Conservation (phyloP, 371 early-diverging fungal species). For the Apophysomyces sp. region DNA sequence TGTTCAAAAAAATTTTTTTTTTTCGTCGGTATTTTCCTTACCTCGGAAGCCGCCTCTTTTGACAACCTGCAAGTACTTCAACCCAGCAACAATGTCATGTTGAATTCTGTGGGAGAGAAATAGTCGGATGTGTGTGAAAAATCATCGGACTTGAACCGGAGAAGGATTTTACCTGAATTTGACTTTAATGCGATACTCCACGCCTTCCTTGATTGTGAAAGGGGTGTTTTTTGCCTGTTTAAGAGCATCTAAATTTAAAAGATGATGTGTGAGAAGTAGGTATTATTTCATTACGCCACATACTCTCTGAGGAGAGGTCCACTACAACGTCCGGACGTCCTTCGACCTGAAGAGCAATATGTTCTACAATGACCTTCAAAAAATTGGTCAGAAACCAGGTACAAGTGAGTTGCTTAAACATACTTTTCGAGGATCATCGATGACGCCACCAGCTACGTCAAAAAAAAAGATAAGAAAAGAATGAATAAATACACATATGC, state of each 20-base stretch:
- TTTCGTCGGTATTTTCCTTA: slow-evolving; percentile 13
- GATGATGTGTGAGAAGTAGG: neutral
- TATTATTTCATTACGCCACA: slow-evolving; percentile 2
- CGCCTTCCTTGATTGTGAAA: slow-evolving; percentile 91
- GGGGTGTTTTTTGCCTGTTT: slow-evolving; percentile 63
- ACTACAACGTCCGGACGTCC: slow-evolving; percentile 80
- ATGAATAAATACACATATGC: neutral
- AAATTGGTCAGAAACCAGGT: neutral
- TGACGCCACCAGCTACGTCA: slow-evolving; percentile 27
- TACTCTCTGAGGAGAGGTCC: slow-evolving; percentile 74
- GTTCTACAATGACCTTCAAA: slow-evolving; percentile 60
- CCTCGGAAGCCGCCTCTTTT: slow-evolving; percentile 79
- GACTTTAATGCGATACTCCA: slow-evolving; percentile 87
- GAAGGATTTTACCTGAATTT: slow-evolving; percentile 73
- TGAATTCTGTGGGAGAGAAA: slow-evolving; percentile 61
- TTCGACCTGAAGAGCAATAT: slow-evolving; percentile 76
- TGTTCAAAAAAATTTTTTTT: neutral
- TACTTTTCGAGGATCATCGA: slow-evolving; percentile 63
- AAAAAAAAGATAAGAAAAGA: neutral
- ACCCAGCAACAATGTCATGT: slow-evolving; percentile 90
- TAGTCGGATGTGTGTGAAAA: too few species aligned
- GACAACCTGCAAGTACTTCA: slow-evolving; percentile 89
- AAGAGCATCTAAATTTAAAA: slow-evolving; percentile 30
- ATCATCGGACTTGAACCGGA: too few species aligned
- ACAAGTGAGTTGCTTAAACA: slow-evolving; percentile 10